Evolutionary conservation across 345 rosid species (phyloP).

Genomic region (Durio zibethinus): DNA sequence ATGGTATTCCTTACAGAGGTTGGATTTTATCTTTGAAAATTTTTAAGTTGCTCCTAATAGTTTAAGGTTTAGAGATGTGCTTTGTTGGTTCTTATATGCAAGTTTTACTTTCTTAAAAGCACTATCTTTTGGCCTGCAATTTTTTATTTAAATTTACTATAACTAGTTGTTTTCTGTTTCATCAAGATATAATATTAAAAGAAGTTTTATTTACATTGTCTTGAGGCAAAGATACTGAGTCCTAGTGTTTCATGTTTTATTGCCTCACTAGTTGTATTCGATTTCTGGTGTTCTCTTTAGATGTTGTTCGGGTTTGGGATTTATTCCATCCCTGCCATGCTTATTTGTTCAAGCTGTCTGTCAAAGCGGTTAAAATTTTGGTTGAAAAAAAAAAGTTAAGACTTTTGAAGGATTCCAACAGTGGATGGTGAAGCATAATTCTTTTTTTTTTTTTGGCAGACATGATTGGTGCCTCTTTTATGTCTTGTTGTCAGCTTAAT

Average conservation of each 20-base stretch:
- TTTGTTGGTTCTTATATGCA: slow-evolving; percentile 9
- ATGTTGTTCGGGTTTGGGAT: neutral
- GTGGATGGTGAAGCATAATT: neutral
- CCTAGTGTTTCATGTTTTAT: neutral
- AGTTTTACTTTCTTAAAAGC: slow-evolving; percentile 11
- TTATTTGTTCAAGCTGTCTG: neutral
- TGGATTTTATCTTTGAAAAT: slow-evolving; percentile 7
- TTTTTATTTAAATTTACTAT: slow-evolving; percentile 13
- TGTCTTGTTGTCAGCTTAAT: neutral
- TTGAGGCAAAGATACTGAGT: neutral
- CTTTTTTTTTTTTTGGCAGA: neutral
- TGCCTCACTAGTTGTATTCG: neutral
- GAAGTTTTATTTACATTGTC: neutral
- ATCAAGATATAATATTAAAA: neutral
- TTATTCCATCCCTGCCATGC: neutral
- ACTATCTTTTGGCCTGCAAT: slow-evolving; percentile 8
- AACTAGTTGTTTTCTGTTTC: neutral
- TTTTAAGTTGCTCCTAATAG: neutral
- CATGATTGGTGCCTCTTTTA: neutral
- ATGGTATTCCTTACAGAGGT: slow-evolving; percentile 46
- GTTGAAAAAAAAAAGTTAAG: neutral
- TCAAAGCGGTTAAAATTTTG: neutral
- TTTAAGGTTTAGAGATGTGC: neutral
- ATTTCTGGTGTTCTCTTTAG: neutral
- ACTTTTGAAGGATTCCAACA: neutral